These are phyloP conservation scores for Taphrina deformans DNA, from an alignment of 1,139 yeast genomes.

Conservation along the genomic window DNA sequence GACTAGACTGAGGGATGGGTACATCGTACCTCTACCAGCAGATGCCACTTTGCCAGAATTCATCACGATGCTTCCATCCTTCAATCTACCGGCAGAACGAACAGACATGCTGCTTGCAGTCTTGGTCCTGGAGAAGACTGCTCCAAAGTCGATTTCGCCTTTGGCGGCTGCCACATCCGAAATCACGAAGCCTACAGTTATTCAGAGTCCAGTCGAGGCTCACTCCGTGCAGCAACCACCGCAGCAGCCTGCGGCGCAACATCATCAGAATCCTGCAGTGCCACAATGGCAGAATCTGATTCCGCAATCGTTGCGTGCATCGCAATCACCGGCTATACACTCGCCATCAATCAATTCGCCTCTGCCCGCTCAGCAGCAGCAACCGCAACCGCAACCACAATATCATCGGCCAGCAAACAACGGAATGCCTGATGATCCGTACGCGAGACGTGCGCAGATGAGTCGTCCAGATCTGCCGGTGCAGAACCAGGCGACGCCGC, in stretches of 20 bases:
- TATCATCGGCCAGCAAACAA: not conserved
- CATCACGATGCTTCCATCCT: constrained; percentile 34
- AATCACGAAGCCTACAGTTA: not conserved
- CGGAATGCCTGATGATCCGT: constrained; percentile 4
- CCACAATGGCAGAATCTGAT: not conserved
- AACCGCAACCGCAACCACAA: not conserved
- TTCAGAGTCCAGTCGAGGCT: not conserved
- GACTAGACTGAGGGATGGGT: constrained; percentile 60
- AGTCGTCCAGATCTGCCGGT: not conserved
- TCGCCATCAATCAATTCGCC: not conserved
- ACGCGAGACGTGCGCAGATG: constrained; percentile 14
- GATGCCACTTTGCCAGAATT: constrained; percentile 43
- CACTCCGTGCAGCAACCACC: not conserved
- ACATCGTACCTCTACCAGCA: constrained; percentile 53
- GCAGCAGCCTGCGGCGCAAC: not conserved
- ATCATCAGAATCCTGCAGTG: not conserved
- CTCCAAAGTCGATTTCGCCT: not conserved
- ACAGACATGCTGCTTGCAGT: constrained; percentile 51
- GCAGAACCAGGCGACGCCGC: not conserved
- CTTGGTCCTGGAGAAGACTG: constrained; percentile 49
- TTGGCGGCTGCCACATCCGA: not conserved
- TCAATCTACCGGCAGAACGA: constrained; percentile 33
- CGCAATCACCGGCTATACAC: not conserved
- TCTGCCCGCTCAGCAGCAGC: not conserved
- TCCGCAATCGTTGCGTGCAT: not conserved